These are phyloP conservation scores for Serendipita indica DNA, from an alignment of 768 basidiomycete genomes.

Conservation along the genomic window DNA sequence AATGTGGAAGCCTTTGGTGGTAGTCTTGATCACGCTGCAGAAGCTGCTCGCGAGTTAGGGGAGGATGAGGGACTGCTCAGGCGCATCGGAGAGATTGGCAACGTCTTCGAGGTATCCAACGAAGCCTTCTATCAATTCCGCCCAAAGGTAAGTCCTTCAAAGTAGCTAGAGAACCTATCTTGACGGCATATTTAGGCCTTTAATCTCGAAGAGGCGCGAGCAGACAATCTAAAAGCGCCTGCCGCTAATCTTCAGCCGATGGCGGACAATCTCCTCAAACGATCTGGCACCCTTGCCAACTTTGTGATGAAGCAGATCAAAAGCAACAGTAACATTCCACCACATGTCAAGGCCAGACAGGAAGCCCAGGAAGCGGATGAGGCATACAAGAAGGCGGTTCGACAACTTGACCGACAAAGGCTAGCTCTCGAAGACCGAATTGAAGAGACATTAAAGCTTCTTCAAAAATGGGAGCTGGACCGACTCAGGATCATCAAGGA, in stretches of 20 bases:
- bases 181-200: slow-evolving; percentile 36
- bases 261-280: slow-evolving; percentile 47
- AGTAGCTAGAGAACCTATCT: background rate
- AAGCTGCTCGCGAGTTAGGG: slow-evolving; percentile 48
- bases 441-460: slow-evolving; percentile 62
- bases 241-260: slow-evolving; percentile 23
- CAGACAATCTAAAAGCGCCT: slow-evolving; percentile 18
- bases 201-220: slow-evolving; percentile 31
- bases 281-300: slow-evolving; percentile 51
- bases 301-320: slow-evolving; percentile 58
- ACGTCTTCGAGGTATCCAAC: slow-evolving; percentile 60
- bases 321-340: slow-evolving; percentile 39
- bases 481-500: slow-evolving; percentile 73
- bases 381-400: slow-evolving; percentile 62
- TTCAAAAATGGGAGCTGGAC: slow-evolving; percentile 79
- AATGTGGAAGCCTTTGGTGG: slow-evolving; percentile 68
- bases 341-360: slow-evolving; percentile 49
- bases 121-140: slow-evolving; percentile 79
- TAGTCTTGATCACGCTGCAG: slow-evolving; percentile 63
- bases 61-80: slow-evolving; percentile 49
- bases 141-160: slow-evolving; percentile 40
- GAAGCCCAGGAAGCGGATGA: slow-evolving; percentile 76
- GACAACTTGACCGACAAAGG: slow-evolving; percentile 71
- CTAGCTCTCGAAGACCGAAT: slow-evolving; percentile 73
- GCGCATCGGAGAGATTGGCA: slow-evolving; percentile 59